phyloP scores from a whole-genome alignment of 257 asterid species.

The Solanum tacnaense region DNA sequence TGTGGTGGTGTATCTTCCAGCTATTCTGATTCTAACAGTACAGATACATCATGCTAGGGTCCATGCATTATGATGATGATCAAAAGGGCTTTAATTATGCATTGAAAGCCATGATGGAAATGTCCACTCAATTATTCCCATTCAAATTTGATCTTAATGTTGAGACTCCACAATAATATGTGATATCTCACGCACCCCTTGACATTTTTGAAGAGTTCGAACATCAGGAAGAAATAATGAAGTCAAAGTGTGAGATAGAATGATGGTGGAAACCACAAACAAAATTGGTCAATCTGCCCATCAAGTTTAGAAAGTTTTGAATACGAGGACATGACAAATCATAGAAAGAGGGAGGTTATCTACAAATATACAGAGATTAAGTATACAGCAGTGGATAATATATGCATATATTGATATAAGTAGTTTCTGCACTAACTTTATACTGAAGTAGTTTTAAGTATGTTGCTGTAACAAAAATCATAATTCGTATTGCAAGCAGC shows the following conservation, averaged over 20 bases:
- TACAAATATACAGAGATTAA: neutral
- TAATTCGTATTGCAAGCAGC: neutral
- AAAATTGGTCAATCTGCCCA: neutral
- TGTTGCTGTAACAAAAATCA: neutral
- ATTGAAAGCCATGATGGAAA: neutral
- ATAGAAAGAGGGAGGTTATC: neutral
- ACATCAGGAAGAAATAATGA: neutral
- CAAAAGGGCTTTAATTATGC: neutral
- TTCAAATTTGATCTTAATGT: neutral
- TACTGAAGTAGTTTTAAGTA: neutral
- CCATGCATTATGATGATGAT: neutral
- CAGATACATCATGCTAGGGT: neutral
- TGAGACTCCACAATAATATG: neutral
- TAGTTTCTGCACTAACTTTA: neutral
- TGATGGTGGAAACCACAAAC: neutral
- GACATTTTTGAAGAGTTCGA: too few species aligned
- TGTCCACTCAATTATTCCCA: neutral
- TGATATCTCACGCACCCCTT: too few species aligned
- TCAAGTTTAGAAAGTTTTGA: neutral
- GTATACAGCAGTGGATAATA: neutral
- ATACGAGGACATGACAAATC: neutral
- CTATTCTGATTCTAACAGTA: neutral
- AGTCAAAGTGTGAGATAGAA: neutral
- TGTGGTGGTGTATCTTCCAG: conserved; percentile 1
- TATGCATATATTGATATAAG: neutral